Conservation (phyloP, 306 rosid species). For the Senna tora region DNA sequence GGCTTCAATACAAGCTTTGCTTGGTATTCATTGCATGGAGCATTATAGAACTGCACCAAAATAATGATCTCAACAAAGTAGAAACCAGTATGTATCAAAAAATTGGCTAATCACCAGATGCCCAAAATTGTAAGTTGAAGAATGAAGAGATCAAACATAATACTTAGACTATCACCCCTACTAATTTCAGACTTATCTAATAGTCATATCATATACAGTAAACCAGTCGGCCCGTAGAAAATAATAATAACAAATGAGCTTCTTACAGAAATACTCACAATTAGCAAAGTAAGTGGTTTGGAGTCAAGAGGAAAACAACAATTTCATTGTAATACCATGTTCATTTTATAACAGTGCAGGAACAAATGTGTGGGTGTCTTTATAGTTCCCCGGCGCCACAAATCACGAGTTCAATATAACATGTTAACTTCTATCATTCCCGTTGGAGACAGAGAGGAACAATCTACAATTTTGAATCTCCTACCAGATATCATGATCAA, state of each 20-base stretch:
- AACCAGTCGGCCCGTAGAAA: not conserved
- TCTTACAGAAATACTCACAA: constrained; percentile 10
- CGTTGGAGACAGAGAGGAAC: constrained; percentile 4
- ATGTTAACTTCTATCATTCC: not conserved
- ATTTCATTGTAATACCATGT: not conserved
- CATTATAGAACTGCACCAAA: constrained; percentile 78
- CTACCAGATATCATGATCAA: constrained; percentile 11
- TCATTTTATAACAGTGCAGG: not conserved
- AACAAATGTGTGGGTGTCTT: not conserved
- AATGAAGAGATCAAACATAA: constrained; percentile 12
- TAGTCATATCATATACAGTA: not conserved
- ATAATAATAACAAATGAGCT: constrained; percentile 3
- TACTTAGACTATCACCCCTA: not conserved
- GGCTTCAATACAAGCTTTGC: constrained; percentile 92
- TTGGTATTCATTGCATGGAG: constrained; percentile 75
- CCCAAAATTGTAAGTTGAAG: constrained; percentile 1
- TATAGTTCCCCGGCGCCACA: not conserved
- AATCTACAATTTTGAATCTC: constrained; percentile 20
- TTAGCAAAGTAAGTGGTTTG: not conserved
- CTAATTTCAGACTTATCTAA: not conserved
- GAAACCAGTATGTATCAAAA: constrained; percentile 1
- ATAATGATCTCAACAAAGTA: constrained; percentile 26
- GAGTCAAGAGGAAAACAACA: not conserved
- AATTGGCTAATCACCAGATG: not conserved
- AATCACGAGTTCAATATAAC: not conserved